phyloP scores from a whole-genome alignment of 2,329 filamentous ascomycete genomes.

The Lasiodiplodia citricola region DNA sequence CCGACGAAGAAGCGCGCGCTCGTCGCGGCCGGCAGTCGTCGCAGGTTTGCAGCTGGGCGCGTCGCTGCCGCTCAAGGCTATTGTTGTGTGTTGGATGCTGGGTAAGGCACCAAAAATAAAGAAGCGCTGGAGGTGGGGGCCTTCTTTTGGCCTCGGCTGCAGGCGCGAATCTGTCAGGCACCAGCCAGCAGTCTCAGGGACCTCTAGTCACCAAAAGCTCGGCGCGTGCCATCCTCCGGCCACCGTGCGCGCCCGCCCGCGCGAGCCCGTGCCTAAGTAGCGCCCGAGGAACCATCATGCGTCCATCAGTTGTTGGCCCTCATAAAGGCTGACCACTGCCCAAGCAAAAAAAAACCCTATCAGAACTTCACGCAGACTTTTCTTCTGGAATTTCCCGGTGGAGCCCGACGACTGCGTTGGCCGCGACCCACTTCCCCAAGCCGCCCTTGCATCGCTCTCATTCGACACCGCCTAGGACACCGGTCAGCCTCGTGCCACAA shows the following conservation, averaged over 20 bases:
- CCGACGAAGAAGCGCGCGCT: neutral
- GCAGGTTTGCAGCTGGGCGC: neutral
- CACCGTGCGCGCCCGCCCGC: slow-evolving; percentile 6
- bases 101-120: slow-evolving; percentile 14
- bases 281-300: slow-evolving; percentile 19
- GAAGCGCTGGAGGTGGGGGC: neutral
- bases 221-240: slow-evolving; percentile 10
- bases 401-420: slow-evolving; percentile 2
- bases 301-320: neutral
- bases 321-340: neutral
- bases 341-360: neutral
- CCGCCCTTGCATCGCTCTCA: slow-evolving; percentile 18
- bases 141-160: neutral
- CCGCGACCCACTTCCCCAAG: neutral
- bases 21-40: neutral
- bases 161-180: neutral
- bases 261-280: slow-evolving; percentile 15
- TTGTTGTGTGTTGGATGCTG: neutral
- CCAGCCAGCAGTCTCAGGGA: slow-evolving; percentile 1
- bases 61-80: neutral
- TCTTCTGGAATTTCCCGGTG: slow-evolving; percentile 1
- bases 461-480: slow-evolving; percentile 10
- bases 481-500: slow-evolving; percentile 3
- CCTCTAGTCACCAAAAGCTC: slow-evolving; percentile 5
- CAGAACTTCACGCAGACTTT: neutral